Percentiles rank a stretch among this genome's conserved stretches.
Conservation (phyloP, 208 protist species). For the Leishmania amazonensis region DNA sequence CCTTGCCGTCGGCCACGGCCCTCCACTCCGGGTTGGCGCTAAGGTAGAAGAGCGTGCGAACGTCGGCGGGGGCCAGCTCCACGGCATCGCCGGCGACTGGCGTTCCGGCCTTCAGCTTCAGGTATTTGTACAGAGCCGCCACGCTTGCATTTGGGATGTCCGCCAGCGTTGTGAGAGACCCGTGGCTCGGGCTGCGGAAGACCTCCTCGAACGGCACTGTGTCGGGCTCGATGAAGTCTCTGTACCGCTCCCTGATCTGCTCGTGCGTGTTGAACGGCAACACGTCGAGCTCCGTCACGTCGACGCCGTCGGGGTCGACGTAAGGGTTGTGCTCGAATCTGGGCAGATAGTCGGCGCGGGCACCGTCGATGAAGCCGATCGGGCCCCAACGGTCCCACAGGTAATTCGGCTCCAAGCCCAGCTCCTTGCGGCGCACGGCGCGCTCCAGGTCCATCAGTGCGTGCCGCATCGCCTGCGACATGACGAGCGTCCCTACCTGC, state of each 20-base stretch:
- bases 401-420: conserved; percentile 87
- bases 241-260: conserved; percentile 86
- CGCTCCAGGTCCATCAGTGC: conserved; percentile 91
- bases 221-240: conserved; percentile 84
- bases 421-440: conserved; percentile 78
- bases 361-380: conserved; percentile 90
- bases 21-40: conserved; percentile 50
- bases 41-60: conserved; percentile 84
- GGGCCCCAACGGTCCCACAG: conserved; percentile 92
- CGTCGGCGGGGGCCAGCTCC: conserved; percentile 56
- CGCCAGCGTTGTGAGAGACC: conserved; percentile 59
- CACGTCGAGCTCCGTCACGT: conserved; percentile 88
- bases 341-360: conserved; percentile 78
- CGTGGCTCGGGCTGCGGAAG: conserved; percentile 73
- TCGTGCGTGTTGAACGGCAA: conserved; percentile 90
- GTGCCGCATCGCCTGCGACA: conserved; percentile 90
- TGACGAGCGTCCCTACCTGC: conserved; percentile 80
- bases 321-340: conserved; percentile 89
- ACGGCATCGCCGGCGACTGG: conserved; percentile 41
- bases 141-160: conserved; percentile 64
- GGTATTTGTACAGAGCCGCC: conserved; percentile 51
- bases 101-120: conserved; percentile 51
- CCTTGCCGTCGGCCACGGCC: conserved; percentile 28
- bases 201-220: conserved; percentile 58
- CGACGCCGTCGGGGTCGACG: conserved; percentile 90